Evolutionary conservation across 2,329 filamentous ascomycete genomes (phyloP), one percentile per base, ranked within the genome.

Genomic region (Aspergillus sp.): DNA sequence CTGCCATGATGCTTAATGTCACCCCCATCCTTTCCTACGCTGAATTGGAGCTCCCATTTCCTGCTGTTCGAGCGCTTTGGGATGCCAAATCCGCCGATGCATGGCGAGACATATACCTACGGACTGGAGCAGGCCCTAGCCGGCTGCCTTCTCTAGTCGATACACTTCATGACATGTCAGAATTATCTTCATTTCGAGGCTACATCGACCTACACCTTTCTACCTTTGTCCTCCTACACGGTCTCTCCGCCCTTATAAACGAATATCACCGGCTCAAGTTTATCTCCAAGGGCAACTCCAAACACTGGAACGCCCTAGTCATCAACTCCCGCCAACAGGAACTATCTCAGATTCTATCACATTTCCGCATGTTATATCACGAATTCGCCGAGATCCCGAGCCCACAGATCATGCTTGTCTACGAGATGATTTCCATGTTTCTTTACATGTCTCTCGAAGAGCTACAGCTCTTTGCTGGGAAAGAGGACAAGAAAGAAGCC

Each of bases 21-120:
- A 87, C 84, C 59, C 86, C 87, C 0, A 77, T 86, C 20, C 85
- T 91, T 63, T 89, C 88, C 0, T 91, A 90, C 66, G 82, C 87
- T 0, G 89, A 91, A 66, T 75, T 91, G 52, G 84, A 84, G 4
- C 75, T 91, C 2, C 87, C 88, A 1, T 73, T 92, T 0, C 89
- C 89, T 0, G 84, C 84, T 60, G 78, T 84, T 0, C 80, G 82
- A 56, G 80, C 83, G 12, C 71, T 92, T 2, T 92, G 89, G 89
- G 81, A 85, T 52, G 88, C 89, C 1, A 81, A 82, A 31, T 82
- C 82, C 0, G 87, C 89, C 2, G 69, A 77, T 18, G 83, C 86
- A 61, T 92, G 90, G 88, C 90, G 89, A 69, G 71, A 77, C 7
- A 76, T 82, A 1, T 89, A 85, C 63, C 73, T 89, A 24, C 67